Base-by-base conservation (phyloP, 495 filamentous ascomycete species). In the Daldinia grandis region DNA sequence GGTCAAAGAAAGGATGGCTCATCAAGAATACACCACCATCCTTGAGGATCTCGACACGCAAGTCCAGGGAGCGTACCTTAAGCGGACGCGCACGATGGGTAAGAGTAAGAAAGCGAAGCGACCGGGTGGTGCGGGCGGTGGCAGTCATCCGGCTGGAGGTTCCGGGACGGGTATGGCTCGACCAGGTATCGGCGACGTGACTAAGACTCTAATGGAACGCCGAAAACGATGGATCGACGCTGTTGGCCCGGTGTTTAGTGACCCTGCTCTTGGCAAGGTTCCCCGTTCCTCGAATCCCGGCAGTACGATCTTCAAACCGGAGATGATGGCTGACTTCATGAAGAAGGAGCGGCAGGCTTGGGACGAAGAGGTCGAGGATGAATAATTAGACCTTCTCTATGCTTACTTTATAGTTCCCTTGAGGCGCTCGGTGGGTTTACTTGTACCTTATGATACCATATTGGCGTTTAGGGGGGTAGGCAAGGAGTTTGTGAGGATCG, bases 1-100 rank as follows among this genome's bases (percentile, higher is more conserved):
- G 19, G 90, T 94, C 2, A 90, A 93, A 70, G 95, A 96, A 77
- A 88, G 92, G 68, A 93, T 98, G 89, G 96, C 95, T 1, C 87
- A 92, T 77, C 95, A 98, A 71, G 95, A 99, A 77, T 99, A 96
- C 80, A 89, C 88, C 72, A 98, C 94, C 69, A 99, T 99, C 75
- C 89, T 95, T 64, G 95, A 99, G 74, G 95, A 98, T 77, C 89
- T 99, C 25, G 95, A 99, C 80, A 87, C 88, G 58, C 95, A 99
- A 79, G 95, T 99, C 55, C 92, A 98, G 75, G 89, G 93, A 73
- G 94, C 94, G 27, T 99, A 97, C 74, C 89, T 96, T 38, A 98
- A 98, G 83, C 91, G 95, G 42, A 97, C 93, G n/a, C 90, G 95
- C 30, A 97, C 92, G 4, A 89, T 98, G 81, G 91, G 92, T 74